Conservation (phyloP, 305 asterid species). For the Solanum hybrid region DNA sequence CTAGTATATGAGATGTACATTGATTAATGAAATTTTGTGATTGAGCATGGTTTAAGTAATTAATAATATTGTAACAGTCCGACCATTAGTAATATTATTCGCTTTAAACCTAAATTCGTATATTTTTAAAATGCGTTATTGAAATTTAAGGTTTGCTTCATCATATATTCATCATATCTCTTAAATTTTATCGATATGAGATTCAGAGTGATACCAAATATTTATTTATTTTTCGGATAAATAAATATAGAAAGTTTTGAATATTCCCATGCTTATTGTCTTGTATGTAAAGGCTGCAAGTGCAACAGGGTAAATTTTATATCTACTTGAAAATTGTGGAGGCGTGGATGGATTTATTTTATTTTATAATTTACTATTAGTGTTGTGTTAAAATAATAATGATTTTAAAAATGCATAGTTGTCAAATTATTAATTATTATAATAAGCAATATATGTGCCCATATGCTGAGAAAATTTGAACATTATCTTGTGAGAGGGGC, state of each 20-base stretch:
- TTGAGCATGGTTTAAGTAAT: background rate
- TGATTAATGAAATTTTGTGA: too few relatives aligned
- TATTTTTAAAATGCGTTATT: too few relatives aligned
- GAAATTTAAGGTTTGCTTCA: background rate
- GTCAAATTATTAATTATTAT: background rate
- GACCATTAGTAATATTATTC: background rate
- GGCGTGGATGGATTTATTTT: background rate
- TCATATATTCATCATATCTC: background rate
- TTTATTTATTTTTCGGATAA: too few relatives aligned
- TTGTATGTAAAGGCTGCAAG: background rate
- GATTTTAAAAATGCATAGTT: background rate
- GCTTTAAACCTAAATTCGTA: too few relatives aligned
- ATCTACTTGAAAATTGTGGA: background rate
- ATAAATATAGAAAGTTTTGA: background rate
- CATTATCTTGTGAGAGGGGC: conserved; percentile 1
- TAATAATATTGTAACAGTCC: too few relatives aligned
- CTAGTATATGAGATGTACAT: background rate
- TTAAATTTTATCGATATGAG: background rate
- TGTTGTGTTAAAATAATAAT: background rate
- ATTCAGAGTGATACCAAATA: background rate
- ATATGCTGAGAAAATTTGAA: background rate
- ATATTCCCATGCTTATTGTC: background rate
- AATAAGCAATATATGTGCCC: background rate
- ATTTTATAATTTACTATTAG: background rate
- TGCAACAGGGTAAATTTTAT: background rate